Evolutionary conservation across 1,284 basidiomycete species (phyloP).

Genomic region (Trichosporon faecale): DNA sequence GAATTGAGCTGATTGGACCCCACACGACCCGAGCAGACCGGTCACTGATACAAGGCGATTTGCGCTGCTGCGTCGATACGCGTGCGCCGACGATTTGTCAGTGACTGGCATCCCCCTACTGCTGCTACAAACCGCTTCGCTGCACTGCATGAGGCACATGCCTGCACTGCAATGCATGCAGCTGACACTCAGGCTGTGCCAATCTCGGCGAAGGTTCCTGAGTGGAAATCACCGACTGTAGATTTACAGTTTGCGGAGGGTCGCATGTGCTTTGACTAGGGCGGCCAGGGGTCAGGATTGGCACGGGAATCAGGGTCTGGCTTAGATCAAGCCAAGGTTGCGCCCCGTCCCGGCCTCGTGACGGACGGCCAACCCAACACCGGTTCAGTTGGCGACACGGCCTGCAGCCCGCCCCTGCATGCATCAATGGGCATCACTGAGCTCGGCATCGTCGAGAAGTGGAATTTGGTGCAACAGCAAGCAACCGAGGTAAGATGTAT

Average conservation of each 20-base stretch:
- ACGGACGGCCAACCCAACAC: neutral
- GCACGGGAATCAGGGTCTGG: neutral
- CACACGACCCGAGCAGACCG: neutral
- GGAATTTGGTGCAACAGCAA: neutral
- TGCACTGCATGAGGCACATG: neutral
- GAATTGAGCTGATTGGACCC: neutral
- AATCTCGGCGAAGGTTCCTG: neutral
- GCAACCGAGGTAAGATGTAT: neutral
- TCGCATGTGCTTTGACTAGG: neutral
- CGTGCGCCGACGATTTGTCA: neutral
- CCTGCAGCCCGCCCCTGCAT: neutral
- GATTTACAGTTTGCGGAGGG: neutral
- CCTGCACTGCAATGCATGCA: no score
- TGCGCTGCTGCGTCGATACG: neutral
- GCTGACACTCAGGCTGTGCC: no score
- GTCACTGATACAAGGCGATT: neutral
- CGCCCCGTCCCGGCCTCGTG: neutral
- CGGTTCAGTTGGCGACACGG: neutral
- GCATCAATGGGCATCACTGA: neutral
- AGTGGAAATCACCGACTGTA: neutral
- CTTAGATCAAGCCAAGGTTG: neutral
- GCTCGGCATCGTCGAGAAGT: neutral
- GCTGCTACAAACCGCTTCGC: no score
- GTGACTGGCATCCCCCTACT: no score
- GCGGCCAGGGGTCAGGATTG: neutral